Conservation (phyloP, 2,329 filamentous ascomycete genomes). For the Botrytis hyacinthi region DNA sequence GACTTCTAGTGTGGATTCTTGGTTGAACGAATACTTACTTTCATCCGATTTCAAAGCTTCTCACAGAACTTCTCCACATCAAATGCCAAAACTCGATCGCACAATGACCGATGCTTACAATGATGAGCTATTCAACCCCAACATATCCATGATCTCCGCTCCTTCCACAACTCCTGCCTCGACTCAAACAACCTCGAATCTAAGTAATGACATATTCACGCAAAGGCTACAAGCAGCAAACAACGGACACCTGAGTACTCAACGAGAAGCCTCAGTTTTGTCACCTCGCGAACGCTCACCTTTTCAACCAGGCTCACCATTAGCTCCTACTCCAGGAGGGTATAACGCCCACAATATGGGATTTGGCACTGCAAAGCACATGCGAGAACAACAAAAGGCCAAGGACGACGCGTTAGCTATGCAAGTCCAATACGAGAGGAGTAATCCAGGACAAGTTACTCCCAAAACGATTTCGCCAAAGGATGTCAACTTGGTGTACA, state of each 20-base stretch:
- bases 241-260: conserved; percentile 65
- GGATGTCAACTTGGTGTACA: conserved; percentile 83
- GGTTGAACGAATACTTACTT: conserved; percentile 68
- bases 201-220: conserved; percentile 62
- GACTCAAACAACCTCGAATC: conserved; percentile 38
- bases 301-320: conserved; percentile 70
- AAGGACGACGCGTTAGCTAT: conserved; percentile 53
- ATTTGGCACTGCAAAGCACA: conserved; percentile 56
- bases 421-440: conserved; percentile 43
- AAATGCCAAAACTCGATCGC: conserved; percentile 72
- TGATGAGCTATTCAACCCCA: conserved; percentile 80
- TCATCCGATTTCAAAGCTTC: conserved; percentile 44
- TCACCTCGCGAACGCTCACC: conserved; percentile 70
- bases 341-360: conserved; percentile 41
- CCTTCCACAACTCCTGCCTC: conserved; percentile 48
- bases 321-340: conserved; percentile 46
- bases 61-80: conserved; percentile 49
- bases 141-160: conserved; percentile 57
- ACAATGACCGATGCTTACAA: conserved; percentile 83
- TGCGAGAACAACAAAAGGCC: conserved; percentile 60
- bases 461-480: conserved; percentile 91
- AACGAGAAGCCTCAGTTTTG: conserved; percentile 47
- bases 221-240: conserved; percentile 79
- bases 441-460: conserved; percentile 47
- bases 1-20: conserved; percentile 42